Base-by-base conservation (phyloP, 1,284 basidiomycete species). In the Cryptococcus neoformans region DNA sequence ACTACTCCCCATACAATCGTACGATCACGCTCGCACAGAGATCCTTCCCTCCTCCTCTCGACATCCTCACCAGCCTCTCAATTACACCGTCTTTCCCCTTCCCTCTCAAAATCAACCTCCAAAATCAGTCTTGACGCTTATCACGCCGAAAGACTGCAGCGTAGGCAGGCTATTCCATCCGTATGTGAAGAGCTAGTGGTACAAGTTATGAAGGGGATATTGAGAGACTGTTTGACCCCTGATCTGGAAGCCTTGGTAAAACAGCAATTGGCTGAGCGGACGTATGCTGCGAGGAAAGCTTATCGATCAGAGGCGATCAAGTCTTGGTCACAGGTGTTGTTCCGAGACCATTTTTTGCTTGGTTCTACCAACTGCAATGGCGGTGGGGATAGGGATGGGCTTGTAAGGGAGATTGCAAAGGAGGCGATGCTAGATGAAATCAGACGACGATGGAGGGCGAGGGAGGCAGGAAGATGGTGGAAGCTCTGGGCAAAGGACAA, bases 161-260 rank as follows among this genome's bases (percentile, higher is more conserved):
- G 44, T n/a, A 10, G 55, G 8, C 16, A 49, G 4, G 54, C 55
- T 36, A 44, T 70, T 0, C 56, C 66, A 0, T 41, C 56, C 0
- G 28, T 74, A 9, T 51, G 55, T 35, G 59, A 64, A 44, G 41
- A 56, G n/a, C 54, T 74, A n/a, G 45, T 74, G 1, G 12, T 47
- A 2, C 63, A 69, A 21, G 64, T 68, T 12, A 53, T 73, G 8
- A 49, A 54, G 3, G n/a, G 21, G 2, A 51, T 72, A 21, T 40
- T 74, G 1, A 17, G 52, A 8, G 58, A 61, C 44, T n/a, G 62
- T 8, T 46, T 60, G 2, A 39, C 54, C 12, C 57, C 56, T 0
- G 60, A 64, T 4, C 34, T 69, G 7, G n/a, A 28, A 9, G 54
- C 48, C 37, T 46, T 60, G 4, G 58, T 71, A 36, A 60, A 64